Evolutionary conservation across 2,329 filamentous ascomycete species (phyloP), one percentile per base, ranked within the genome.

Genomic region (Alternaria sp.): DNA sequence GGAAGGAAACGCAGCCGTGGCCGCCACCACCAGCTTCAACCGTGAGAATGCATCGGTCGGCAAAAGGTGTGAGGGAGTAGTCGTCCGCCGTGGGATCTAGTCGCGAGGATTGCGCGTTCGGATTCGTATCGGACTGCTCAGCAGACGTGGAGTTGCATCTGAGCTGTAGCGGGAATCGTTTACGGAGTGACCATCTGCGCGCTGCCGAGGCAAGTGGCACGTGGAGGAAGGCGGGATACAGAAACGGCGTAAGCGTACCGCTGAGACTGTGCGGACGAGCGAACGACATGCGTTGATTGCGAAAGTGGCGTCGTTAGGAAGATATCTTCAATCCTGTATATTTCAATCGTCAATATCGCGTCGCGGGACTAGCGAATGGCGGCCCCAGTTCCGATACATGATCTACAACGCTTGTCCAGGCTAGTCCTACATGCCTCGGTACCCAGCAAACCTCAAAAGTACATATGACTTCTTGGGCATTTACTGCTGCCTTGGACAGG

Each of bases 1-100:
- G 83, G 78, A 98, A 99, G 0, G 96, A 96, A 55, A 98, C 93
- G 76, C 96, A 99, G 67, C 96, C 96, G 75, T 96, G 90, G 9
- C 96, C 96, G 25, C 96, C 96, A 3, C 85, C 82, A 9, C 96
- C 96, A 18, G 94, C 92, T 71, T 91, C 87, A 4, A 98, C 81
- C 0, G 88, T 92, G 26, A 98, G 81, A 8, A 88, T 88, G 59
- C 94, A 94, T 78, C 92, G 91, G 81, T 99, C 96, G 60, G 92
- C 90, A 76, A 99, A 99, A 47, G 90, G 91, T 5, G 93, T 89
- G 30, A 90, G 85, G 15, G 92, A 87, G 81, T 96, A 98, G 79
- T 97, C 93, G 74, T 93, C 90, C 0, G 94, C 93, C 0, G 87
- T 78, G 3, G 95, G 95, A 77, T 97, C 92, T 20, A 97, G 87